Base-by-base conservation (phyloP, 2,329 filamentous ascomycete genomes). In the Chaetomiaceae sp. region DNA sequence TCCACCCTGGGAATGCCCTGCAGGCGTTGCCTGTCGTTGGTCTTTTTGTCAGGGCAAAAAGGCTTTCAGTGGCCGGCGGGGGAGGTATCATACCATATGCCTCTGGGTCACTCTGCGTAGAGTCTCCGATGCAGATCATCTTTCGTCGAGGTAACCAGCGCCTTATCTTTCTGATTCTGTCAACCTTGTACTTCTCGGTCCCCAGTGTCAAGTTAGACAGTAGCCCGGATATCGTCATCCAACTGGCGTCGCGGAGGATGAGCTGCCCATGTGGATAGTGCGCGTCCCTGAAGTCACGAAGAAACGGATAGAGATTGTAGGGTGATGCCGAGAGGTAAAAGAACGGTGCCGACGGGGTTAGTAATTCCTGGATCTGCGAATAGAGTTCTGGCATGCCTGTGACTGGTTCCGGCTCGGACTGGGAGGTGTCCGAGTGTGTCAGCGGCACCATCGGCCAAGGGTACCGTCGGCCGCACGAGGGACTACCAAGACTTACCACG, bases 241-340 rank as follows among this genome's bases (percentile, higher is more conserved):
- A 95, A 49, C 83, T 88, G 8, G 86, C 83, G 62, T 96, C 89
- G 34, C 92, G 85, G 6, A 97, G 78, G 31, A 96, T 81, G 55
- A 96, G 77, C 20, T 89, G 89, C 10, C 92, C 92, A 3, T 77
- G 78, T 0, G 86, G 87, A 64, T 85, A 97, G 67, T 86, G 71
- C 2, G 75, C 65, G 48, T 83, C 71, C 31, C 89, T 76, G 69
- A 97, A 97, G 1, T 76, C 67, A 50, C 79, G 83, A 20, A 97
- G 77, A 68, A 96, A 93, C 0, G 88, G 86, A 64, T 96, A 96
- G 9, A 97, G 79, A 61, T 95, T 96, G 73, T 96, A 96, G 0
- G 92, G 92, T 0, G 90, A 95, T 0, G 92, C 91, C 0, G 89
- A 95, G 41, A 97, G 79, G 68, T 97, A 97, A 73, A 95, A 96